Evolutionary conservation across 2,329 filamentous ascomycete genomes (phyloP).

Genomic region (Trichophyton verrucosum): DNA sequence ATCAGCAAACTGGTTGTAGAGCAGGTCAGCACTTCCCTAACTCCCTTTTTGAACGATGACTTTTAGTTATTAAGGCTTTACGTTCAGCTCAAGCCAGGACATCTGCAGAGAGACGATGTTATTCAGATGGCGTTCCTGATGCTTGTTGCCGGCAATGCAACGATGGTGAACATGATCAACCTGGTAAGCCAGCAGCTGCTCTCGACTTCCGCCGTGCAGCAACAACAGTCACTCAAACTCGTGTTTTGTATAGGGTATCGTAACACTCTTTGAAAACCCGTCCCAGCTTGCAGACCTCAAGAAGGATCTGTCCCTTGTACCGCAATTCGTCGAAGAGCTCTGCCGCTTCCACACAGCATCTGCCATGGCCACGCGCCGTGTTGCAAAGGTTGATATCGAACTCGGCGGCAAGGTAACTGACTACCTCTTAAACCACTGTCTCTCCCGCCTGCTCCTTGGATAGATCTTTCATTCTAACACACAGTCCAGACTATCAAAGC

Average conservation of each 20-base stretch:
- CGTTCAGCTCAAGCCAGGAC: constrained; percentile 18
- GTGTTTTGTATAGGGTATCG: constrained; percentile 28
- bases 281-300: constrained; percentile 33
- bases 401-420: constrained; percentile 30
- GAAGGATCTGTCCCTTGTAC: constrained; percentile 26
- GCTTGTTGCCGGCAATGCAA: constrained; percentile 41
- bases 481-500: constrained; percentile 26
- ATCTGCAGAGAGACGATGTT: constrained; percentile 20
- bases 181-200: constrained; percentile 20
- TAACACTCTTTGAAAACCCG: constrained; percentile 35
- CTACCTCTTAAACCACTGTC: no score
- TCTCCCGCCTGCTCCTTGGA: background rate
- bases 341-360: constrained; percentile 39
- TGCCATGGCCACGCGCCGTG: constrained; percentile 37
- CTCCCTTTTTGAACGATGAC: background rate
- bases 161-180: constrained; percentile 42
- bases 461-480: background rate
- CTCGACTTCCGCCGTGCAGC: background rate
- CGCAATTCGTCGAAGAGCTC: constrained; percentile 37
- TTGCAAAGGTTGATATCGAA: constrained; percentile 37
- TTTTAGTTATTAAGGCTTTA: background rate
- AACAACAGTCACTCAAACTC: background rate
- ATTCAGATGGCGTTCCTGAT: constrained; percentile 40
- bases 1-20: constrained; percentile 31
- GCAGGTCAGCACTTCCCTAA: constrained; percentile 10